Evolutionary conservation across 2,329 filamentous ascomycete species (phyloP), one percentile per base, ranked within the genome.

Genomic region (Hyphodiscus sp.): DNA sequence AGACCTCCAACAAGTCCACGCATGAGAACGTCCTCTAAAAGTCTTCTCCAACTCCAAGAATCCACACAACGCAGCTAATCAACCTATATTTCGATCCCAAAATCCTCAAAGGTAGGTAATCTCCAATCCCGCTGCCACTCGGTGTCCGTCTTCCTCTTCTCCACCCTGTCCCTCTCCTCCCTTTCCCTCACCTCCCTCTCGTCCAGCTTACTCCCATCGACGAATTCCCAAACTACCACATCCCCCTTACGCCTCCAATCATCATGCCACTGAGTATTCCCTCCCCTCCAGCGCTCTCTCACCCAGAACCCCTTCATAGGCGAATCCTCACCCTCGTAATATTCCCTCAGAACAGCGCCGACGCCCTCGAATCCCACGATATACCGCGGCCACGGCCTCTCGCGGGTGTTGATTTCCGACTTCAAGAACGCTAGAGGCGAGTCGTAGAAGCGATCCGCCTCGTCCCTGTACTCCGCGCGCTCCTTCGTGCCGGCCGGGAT

Each of bases 361-460:
- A 85, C 73, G 41, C 80, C 78, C 63, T 84, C 76, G 56, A 84
- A 86, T 0, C 80, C 82, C 8, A 82, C 74, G 16, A 86, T 76
- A 62, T 79, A 85, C 15, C 79, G 71, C 20, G 82, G 81, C 67
- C 49, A 78, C 61, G 62, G 72, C 67, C 54, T 70, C 68, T 52
- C 65, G 55, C 50, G 56, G 1, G 38, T 55, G n/a, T 56, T 50
- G 2, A 68, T 54, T 50, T 68, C 67, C 33, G 59, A 50, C 2
- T 30, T 54, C 60, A 91, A 66, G 63, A 89, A 92, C 0, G 58
- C 60, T 30, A 59, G 68, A 6, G 85, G 81, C 56, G 87, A 70
- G 10, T 75, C 79, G 71, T 96, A 97, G 74, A 99, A 99, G 45
- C 85, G 78, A 68, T 96, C 91, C 8, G 91, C 91, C 74, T 99